Evolutionary conservation across 768 basidiomycete genomes (phyloP).

Genomic region (Leccinum sublutescens): DNA sequence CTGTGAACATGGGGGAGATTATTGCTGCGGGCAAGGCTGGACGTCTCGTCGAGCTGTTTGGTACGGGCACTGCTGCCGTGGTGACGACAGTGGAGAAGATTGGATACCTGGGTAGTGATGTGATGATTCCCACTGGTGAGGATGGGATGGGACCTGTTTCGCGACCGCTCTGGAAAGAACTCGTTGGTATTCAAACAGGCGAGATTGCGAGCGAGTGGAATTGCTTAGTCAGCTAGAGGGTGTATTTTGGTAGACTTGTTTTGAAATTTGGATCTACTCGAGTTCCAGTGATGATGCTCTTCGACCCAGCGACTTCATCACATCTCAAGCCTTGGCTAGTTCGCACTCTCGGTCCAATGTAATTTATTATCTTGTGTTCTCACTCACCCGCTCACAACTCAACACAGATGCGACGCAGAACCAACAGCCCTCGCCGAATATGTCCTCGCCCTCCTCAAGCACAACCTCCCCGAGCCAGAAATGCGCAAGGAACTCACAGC

Average conservation of each 20-base stretch:
- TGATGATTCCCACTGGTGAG: slow-evolving; percentile 52
- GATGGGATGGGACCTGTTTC: slow-evolving; percentile 77
- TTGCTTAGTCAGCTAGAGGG: slow-evolving; percentile 37
- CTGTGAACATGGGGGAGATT: slow-evolving; percentile 76
- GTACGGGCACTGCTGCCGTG: slow-evolving; percentile 54
- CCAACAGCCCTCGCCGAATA: slow-evolving; percentile 93
- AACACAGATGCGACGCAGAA: slow-evolving; percentile 88
- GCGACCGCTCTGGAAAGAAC: slow-evolving; percentile 45
- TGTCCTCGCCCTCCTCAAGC: slow-evolving; percentile 88
- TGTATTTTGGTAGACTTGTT: neutral
- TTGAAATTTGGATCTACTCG: neutral
- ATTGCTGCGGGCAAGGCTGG: slow-evolving; percentile 44
- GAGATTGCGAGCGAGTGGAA: slow-evolving; percentile 79
- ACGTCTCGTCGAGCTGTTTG: slow-evolving; percentile 50
- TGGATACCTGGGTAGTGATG: slow-evolving; percentile 56
- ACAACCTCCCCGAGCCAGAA: slow-evolving; percentile 79
- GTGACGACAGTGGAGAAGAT: slow-evolving; percentile 51
- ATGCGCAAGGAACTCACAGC: slow-evolving; percentile 73
- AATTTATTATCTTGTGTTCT: fast-evolving
- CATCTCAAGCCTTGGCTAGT: slow-evolving; percentile 89
- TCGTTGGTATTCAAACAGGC: slow-evolving; percentile 72
- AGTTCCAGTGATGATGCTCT: slow-evolving; percentile 52
- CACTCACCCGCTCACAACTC: neutral
- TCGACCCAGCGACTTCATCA: slow-evolving; percentile 59
- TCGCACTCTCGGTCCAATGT: slow-evolving; percentile 86